These are phyloP conservation scores for Diaporthe vexans DNA, from an alignment of 2,329 filamentous ascomycete species.

Conservation along the genomic window DNA sequence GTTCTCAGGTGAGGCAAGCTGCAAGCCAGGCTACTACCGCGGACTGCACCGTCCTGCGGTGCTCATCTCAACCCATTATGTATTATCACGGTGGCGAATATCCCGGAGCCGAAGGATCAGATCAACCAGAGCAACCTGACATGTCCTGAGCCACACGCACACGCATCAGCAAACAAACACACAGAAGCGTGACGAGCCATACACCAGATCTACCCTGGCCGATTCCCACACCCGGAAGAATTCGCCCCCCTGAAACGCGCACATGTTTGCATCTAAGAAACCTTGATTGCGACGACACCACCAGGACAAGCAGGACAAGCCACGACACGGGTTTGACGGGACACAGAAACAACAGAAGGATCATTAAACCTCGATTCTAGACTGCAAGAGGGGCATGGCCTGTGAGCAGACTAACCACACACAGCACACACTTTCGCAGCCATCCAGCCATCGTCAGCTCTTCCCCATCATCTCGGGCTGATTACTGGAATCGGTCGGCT, in stretches of 20 bases:
- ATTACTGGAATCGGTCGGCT: constrained; percentile 2
- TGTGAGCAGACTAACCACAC: not conserved
- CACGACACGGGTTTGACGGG: constrained; percentile 1
- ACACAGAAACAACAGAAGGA: constrained; percentile 23
- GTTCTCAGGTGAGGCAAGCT: not conserved
- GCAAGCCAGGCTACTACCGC: not conserved
- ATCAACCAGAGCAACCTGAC: not conserved
- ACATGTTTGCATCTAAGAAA: constrained; percentile 7
- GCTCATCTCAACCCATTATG: not conserved
- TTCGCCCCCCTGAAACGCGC: constrained; percentile 19
- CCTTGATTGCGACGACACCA: constrained; percentile 6
- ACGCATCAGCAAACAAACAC: not conserved
- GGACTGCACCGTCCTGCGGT: not conserved
- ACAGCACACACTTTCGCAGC: not conserved
- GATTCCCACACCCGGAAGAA: constrained; percentile 5
- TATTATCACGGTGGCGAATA: constrained; percentile 3
- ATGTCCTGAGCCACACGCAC: not conserved
- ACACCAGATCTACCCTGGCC: no score
- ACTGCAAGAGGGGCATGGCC: not conserved
- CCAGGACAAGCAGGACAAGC: not conserved
- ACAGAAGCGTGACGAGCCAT: not conserved
- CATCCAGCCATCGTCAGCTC: not conserved
- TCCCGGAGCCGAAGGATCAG: constrained; percentile 10
- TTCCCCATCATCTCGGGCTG: not conserved
- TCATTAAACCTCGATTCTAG: constrained; percentile 31